Percentiles rank a stretch among this genome's conserved stretches.
Conservation (phyloP, 1,284 basidiomycete species). For the Neotropicomus parvogracilis region DNA sequence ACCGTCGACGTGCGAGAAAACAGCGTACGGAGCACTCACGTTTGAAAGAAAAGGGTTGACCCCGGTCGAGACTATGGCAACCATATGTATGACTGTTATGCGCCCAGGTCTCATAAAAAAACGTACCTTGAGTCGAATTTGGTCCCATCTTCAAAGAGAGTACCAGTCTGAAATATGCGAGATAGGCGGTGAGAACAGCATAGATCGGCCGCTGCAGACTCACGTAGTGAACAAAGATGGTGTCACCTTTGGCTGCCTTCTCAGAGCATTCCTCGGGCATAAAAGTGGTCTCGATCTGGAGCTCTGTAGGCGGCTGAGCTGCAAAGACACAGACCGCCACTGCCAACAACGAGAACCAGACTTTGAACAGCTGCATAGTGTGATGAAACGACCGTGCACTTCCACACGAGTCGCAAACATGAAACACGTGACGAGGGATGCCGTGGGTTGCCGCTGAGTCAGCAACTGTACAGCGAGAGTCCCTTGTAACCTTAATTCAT, state of each 20-base stretch:
- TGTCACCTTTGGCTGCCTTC: conserved; percentile 63
- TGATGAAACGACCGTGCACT: not conserved
- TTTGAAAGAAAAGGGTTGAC: conserved; percentile 61
- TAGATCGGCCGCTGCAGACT: conserved; percentile 29
- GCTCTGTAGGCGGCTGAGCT: conserved; percentile 47
- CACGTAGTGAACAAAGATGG: conserved; percentile 76
- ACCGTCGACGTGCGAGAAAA: not conserved
- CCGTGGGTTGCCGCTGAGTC: conserved; percentile 28
- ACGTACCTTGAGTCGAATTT: conserved; percentile 81
- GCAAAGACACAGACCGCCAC: conserved; percentile 37
- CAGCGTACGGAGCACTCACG: conserved; percentile 41
- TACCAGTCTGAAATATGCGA: conserved; percentile 58
- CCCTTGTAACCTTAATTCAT: conserved; percentile 24
- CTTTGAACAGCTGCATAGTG: conserved; percentile 47
- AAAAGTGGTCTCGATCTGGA: conserved; percentile 59
- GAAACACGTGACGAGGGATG: not conserved
- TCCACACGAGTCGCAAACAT: not conserved
- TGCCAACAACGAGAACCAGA: conserved; percentile 41
- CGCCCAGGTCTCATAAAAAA: not conserved
- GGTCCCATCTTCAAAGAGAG: conserved; percentile 61
- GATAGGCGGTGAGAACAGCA: conserved; percentile 2
- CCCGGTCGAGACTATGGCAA: conserved; percentile 56
- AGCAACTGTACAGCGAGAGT: conserved; percentile 34
- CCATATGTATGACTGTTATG: conserved; percentile 4
- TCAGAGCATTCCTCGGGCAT: conserved; percentile 56